Evolutionary conservation across 2,329 filamentous ascomycete genomes (phyloP), one percentile per base, ranked within the genome.

Genomic region (Juglanconis oblonga): DNA sequence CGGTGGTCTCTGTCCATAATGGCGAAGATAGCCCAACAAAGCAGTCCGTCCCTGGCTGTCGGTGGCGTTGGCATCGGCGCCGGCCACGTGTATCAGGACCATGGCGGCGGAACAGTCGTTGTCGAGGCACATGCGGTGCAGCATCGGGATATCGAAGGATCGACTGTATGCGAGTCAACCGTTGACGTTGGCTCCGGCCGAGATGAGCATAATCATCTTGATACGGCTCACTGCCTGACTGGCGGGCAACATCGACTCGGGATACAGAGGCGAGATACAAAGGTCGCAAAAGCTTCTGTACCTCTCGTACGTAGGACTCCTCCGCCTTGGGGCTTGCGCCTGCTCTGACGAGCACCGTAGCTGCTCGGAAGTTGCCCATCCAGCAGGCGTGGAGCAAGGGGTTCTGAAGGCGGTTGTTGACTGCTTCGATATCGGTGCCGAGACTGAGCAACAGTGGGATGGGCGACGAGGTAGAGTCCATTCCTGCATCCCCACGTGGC

Each of bases 281-380:
- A 3, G 67, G 67, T 5, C 65, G 64, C 48, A 58, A 58, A 45
- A 48, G 29, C 42, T 48, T 55, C 31, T 35, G 32, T 10, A 55
- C n/a, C 32, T 53, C 24, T 13, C 24, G 52, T 9, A 47, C 31
- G 52, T 35, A 29, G 4, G 40, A 55, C 8, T 55, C 51, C 4
- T 7, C 29, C 14, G 51, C 49, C 52, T 69, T 67, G 2, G 69
- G 67, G 32, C 70, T 61, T 4, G 68, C 65, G 3, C 58, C 62
- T 8, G 58, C 64, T 3, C 35, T 5, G 33, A 73, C 67, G 10
- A 73, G 65, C 10, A 61, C 8, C 17, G 59, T 58, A 14, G 66
- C 67, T 0, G 65, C 67, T n/a, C 64, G 61, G 55, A 60, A 68
- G 56, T 69, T 67, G 31, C 67, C 67, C 13, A 62, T 44, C 52